Evolutionary conservation across 768 basidiomycete species (phyloP).

Genomic region (Lactarius evosmus): DNA sequence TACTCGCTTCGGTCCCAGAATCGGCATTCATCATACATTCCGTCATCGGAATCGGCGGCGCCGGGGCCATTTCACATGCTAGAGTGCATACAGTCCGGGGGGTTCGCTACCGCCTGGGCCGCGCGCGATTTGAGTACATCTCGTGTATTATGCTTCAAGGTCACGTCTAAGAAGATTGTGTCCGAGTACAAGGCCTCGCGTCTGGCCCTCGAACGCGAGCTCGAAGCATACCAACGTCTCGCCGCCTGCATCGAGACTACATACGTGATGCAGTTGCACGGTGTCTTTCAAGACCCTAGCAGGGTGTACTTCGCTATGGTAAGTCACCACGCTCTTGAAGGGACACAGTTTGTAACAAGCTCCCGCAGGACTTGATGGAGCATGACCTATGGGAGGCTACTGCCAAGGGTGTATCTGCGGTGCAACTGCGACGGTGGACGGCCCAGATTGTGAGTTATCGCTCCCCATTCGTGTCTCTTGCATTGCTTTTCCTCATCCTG

Average conservation of each 20-base stretch:
- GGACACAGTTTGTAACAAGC: neutral
- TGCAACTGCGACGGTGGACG: slow-evolving; percentile 24
- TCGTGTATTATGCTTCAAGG: slow-evolving; percentile 24
- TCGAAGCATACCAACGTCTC: slow-evolving; percentile 28
- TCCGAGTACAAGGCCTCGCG: slow-evolving; percentile 20
- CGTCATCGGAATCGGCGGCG: slow-evolving; percentile 12
- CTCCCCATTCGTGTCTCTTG: no score
- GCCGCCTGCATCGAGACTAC: slow-evolving; percentile 25
- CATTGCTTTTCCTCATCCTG: neutral
- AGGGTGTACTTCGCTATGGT: slow-evolving; percentile 27
- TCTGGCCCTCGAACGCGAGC: slow-evolving; percentile 25
- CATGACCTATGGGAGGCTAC: slow-evolving; percentile 25
- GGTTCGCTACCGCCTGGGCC: slow-evolving; percentile 25
- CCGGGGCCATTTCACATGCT: slow-evolving; percentile 28
- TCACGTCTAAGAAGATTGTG: slow-evolving; percentile 22
- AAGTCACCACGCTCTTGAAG: slow-evolving; percentile 5
- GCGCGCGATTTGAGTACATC: slow-evolving; percentile 25
- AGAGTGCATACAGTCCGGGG: slow-evolving; percentile 21
- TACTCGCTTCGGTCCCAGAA: slow-evolving; percentile 25
- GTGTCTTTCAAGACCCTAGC: slow-evolving; percentile 24
- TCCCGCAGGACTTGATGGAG: slow-evolving; percentile 27
- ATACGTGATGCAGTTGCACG: slow-evolving; percentile 28
- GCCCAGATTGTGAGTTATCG: slow-evolving; percentile 25
- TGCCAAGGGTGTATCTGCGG: slow-evolving; percentile 8
- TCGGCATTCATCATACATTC: slow-evolving; percentile 22